These are phyloP conservation scores for Gaultheria prostrata DNA, from an alignment of 148 eudicot species.

Conservation along the genomic window DNA sequence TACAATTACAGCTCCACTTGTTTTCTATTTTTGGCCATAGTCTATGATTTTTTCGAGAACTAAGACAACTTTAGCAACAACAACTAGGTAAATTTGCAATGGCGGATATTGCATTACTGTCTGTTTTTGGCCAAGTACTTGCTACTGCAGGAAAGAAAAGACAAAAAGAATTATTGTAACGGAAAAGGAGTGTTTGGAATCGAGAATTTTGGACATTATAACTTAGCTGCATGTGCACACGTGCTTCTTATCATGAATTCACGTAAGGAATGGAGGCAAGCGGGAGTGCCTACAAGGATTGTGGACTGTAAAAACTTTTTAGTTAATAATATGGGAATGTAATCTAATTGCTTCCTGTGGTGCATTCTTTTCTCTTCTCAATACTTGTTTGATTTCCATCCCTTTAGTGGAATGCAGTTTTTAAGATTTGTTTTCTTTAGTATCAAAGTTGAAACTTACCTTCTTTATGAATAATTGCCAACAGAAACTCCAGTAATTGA, in stretches of 20 bases:
- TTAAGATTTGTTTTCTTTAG: neutral
- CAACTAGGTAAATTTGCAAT: neutral
- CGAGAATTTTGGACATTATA: neutral
- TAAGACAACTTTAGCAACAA: neutral
- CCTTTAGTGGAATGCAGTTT: no score
- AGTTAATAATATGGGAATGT: no score
- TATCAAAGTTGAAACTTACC: neutral
- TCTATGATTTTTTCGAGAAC: neutral
- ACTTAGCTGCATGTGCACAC: no score
- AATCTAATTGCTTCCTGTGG: no score
- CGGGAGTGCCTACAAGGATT: neutral
- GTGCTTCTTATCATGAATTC: no score
- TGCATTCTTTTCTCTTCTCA: no score
- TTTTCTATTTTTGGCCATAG: neutral
- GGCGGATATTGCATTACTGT: neutral
- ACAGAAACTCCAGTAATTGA: neutral
- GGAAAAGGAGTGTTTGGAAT: neutral
- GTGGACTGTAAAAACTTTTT: no score
- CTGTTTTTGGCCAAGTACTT: neutral
- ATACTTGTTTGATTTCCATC: no score
- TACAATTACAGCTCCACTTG: neutral
- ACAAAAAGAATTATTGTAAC: neutral
- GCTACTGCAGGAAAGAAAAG: neutral
- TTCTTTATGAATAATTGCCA: neutral
- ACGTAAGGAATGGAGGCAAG: neutral